A percentile compares a stretch with the other conserved stretches of the same genome.
phyloP scores from a whole-genome alignment of 176 grass and related monocot genomes.

The Zizania latifolia region DNA sequence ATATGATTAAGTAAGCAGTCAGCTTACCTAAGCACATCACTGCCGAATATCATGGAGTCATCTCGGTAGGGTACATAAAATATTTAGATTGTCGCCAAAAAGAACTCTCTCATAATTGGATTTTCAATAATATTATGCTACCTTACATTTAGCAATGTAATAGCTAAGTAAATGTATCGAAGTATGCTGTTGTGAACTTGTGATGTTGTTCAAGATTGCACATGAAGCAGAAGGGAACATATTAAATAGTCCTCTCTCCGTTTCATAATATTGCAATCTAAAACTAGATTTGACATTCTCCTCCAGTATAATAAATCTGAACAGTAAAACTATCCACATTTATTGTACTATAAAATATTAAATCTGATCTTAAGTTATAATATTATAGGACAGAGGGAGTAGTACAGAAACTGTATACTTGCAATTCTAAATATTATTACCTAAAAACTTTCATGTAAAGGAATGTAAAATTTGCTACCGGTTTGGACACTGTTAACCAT shows the following conservation, averaged over 20 bases:
- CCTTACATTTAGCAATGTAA: not conserved
- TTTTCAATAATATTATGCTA: not conserved
- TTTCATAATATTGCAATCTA: too few species aligned
- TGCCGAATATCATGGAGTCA: not conserved
- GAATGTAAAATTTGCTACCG: not conserved
- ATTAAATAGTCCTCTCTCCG: too few species aligned
- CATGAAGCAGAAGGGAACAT: not conserved
- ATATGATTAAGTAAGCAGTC: conserved; percentile 9
- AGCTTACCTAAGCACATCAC: not conserved
- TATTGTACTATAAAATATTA: too few species aligned
- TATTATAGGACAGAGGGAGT: too few species aligned
- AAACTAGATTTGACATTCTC: too few species aligned
- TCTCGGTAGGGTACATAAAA: not conserved
- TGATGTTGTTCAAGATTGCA: too few species aligned
- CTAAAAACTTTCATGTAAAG: not conserved
- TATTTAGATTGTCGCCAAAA: not conserved
- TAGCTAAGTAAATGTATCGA: not conserved
- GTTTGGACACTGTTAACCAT: too few species aligned
- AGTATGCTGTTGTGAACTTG: not conserved
- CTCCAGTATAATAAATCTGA: too few species aligned
- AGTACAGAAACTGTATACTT: not conserved
- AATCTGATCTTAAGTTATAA: too few species aligned
- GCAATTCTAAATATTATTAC: not conserved
- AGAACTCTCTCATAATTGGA: not conserved
- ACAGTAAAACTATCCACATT: too few species aligned